Percentiles rank a stretch among this genome's conserved stretches.
phyloP scores from a whole-genome alignment of 176 grass and related monocot genomes.

The Dendrocalamus sinicus region DNA sequence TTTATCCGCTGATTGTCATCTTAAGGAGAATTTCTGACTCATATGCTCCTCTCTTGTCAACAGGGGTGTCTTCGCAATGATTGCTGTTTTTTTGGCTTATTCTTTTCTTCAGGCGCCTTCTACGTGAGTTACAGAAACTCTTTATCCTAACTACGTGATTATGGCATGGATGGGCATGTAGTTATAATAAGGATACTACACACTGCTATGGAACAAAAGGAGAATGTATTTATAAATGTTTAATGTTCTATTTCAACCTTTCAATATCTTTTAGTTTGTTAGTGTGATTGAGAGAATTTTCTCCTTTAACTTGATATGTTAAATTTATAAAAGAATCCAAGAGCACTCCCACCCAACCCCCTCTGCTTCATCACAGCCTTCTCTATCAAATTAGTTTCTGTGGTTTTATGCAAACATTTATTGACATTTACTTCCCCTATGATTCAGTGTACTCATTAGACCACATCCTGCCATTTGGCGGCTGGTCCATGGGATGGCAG shows the following conservation, averaged over 20 bases:
- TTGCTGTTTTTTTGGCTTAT: slow-evolving; percentile 96
- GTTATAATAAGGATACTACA: background rate
- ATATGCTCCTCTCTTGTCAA: slow-evolving; percentile 32
- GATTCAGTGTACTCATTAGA: slow-evolving; percentile 91
- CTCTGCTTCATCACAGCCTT: background rate
- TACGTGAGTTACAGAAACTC: slow-evolving; percentile 65
- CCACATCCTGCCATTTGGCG: slow-evolving; percentile 99
- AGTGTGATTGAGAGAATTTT: slow-evolving; percentile 13
- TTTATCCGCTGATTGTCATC: slow-evolving; percentile 19
- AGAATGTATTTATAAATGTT: background rate
- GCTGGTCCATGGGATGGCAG: slow-evolving; percentile 93
- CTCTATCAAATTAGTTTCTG: slow-evolving; percentile 19
- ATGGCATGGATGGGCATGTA: background rate
- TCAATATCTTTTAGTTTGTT: slow-evolving; percentile 1
- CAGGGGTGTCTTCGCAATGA: slow-evolving; percentile 97
- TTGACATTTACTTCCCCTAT: slow-evolving; percentile 41
- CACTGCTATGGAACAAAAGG: slow-evolving; percentile 14
- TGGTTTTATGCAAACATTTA: slow-evolving; percentile 21
- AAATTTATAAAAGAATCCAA: background rate
- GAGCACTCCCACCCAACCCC: background rate
- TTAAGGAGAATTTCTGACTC: background rate
- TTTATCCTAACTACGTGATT: background rate
- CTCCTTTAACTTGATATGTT: background rate
- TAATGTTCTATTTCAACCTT: slow-evolving; percentile 10
- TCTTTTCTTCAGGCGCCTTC: slow-evolving; percentile 99